Conservation (phyloP, 2,329 filamentous ascomycete genomes). For the Beauveria sp. region DNA sequence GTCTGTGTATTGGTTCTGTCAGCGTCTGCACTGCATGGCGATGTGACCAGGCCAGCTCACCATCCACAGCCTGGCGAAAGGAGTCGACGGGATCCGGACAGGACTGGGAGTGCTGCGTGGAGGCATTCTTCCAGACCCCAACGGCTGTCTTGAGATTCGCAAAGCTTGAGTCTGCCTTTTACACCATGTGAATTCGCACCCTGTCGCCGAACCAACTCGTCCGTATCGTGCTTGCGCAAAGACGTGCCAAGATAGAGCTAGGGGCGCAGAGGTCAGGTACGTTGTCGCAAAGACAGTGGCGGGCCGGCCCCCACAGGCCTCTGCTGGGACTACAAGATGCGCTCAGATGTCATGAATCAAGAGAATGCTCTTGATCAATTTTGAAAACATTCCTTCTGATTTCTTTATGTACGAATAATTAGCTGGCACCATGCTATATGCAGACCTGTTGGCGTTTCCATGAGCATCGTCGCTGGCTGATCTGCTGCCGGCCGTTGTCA, state of each 20-base stretch:
- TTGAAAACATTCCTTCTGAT: neutral
- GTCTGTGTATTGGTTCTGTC: slow-evolving; percentile 37
- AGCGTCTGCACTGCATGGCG: neutral
- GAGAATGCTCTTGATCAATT: neutral
- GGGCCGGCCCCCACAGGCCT: neutral
- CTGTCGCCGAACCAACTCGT: neutral
- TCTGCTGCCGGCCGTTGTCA: neutral
- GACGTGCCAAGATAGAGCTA: neutral
- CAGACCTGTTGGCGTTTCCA: neutral
- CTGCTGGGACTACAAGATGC: neutral
- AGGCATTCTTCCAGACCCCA: slow-evolving; percentile 17
- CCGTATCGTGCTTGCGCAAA: neutral
- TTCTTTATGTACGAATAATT: neutral
- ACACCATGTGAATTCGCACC: neutral
- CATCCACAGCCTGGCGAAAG: slow-evolving; percentile 39
- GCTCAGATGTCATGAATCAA: neutral
- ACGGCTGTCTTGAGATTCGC: neutral
- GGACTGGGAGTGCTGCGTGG: slow-evolving; percentile 15
- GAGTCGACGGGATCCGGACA: slow-evolving; percentile 18
- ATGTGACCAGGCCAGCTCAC: slow-evolving; percentile 23
- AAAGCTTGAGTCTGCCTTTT: neutral
- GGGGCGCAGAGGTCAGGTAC: neutral
- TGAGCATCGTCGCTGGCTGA: neutral
- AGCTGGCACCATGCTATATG: neutral
- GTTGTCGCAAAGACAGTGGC: neutral